Evolutionary conservation across 805 yeast species (phyloP).

Genomic region (Metschnikowia dekortorum): DNA sequence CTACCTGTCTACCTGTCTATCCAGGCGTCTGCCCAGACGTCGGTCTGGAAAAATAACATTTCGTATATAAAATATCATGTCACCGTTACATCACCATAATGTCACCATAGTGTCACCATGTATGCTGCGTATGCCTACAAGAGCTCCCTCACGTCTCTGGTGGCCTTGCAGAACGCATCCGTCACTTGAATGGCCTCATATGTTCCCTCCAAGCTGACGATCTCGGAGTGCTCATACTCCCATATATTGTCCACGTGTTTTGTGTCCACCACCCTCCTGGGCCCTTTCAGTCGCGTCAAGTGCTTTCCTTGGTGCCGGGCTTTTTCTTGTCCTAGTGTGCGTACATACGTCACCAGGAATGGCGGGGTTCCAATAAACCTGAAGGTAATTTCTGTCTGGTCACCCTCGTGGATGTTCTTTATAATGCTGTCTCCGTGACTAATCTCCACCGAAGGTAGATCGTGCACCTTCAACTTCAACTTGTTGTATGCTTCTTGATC

Average conservation of each 20-base stretch:
- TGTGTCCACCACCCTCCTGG: slow-evolving; percentile 39
- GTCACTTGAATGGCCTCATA: slow-evolving; percentile 89
- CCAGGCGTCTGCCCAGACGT: no score
- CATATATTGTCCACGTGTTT: slow-evolving; percentile 67
- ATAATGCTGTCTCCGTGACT: slow-evolving; percentile 70
- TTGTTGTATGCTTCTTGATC: slow-evolving; percentile 28
- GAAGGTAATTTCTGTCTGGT: slow-evolving; percentile 82
- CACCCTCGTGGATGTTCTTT: slow-evolving; percentile 91
- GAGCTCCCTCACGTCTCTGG: slow-evolving; percentile 14
- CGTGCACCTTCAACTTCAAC: slow-evolving; percentile 36
- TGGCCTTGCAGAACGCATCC: slow-evolving; percentile 67
- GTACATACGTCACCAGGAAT: slow-evolving; percentile 75
- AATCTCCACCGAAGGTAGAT: slow-evolving; percentile 72
- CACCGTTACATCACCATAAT: no score
- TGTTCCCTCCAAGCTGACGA: slow-evolving; percentile 84
- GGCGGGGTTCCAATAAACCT: slow-evolving; percentile 88
- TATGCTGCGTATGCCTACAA: slow-evolving; percentile 1
- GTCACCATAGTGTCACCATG: no score
- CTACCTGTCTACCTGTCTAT: no score
- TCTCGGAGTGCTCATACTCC: slow-evolving; percentile 62
- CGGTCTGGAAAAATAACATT: no score
- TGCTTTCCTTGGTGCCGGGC: slow-evolving; percentile 12
- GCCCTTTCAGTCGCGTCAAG: background rate
- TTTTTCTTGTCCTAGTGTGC: slow-evolving; percentile 49
- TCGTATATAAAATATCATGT: no score